Evolutionary conservation across 345 rosid species (phyloP), one percentile per base, ranked within the genome.

Genomic region (Aurinia saxatilis): DNA sequence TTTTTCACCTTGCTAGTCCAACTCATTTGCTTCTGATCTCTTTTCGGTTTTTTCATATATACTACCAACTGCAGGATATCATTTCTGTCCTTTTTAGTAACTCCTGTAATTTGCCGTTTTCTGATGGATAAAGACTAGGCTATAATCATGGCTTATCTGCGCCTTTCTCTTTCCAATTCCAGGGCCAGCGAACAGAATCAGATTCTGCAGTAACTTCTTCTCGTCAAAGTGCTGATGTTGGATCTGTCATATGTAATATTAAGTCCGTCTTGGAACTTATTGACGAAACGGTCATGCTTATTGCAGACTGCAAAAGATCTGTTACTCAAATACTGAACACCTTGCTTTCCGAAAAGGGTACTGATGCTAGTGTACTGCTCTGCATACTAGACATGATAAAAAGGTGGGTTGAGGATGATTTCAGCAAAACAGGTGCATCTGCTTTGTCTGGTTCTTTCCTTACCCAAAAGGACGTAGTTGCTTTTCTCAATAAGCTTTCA

Each of bases 151-250:
- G 46, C 70, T 63, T 71, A 49, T 27, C 57, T 58, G 40, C 58
- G 47, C 41, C 29, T 45, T 55, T 14, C 73, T 41, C 31, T 54
- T 70, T 77, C 39, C 35, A 16, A 48, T 44, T 70, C 45, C 78
- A 87, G 96, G 96, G 91, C 47, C 96, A 84, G 79, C 82, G 95
- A 59, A 71, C 84, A 12, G 96, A 93, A 77, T 79, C 88, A 42
- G 99, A 93, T 81, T 80, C 86, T 53, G 86, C 97, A 23, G 91
- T 80, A 34, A 83, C 96, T 72, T 92, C 97, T 68, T 80, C 96
- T 38, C 87, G 84, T 60, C 96, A 87, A 80, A 87, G 75, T 74
- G 80, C 83, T 78, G 99, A 93, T 75, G 71, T 81, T 68, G 97
- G 90, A 78, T 80, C 78, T 2, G 95, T 90, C 71, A 80, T 86